Evolutionary conservation across 257 asterid genomes (phyloP), one percentile per base, ranked within the genome.

Genomic region (Fraxinus excelsior): DNA sequence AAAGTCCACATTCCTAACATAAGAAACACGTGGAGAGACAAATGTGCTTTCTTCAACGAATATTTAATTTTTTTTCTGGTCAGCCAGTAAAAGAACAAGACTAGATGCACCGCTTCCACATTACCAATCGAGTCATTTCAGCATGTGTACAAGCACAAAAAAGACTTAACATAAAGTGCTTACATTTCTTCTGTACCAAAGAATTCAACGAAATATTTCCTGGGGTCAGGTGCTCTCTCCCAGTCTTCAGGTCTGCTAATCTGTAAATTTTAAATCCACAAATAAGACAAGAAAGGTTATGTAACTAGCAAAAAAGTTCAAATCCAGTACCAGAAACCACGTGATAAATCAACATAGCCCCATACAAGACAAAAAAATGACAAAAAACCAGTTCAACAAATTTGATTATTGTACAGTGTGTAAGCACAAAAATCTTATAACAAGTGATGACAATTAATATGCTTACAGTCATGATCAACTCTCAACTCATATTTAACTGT

Each of bases 121-220:
- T 56, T 56, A n/a, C 13, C 71, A 75, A 75, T 34, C 73, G 75
- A 79, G 42, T 23, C 29, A 71, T 37, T 69, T 64, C 28, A 67
- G 62, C 80, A 70, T 74, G 62, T 40, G 46, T 66, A 74, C 76
- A 67, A 58, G 74, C 67, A 77, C 68, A 51, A 12, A 68, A 25
- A 7, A 51, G 60, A 19, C 34, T 23, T 29, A 56, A n/a, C 65
- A 53, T 75, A 69, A 79, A 56, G 69, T 76, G 77, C 98, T 91
- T 89, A 91, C 98, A 93, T 91, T 81, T 93, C 98, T 81, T 69
- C 53, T 81, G 98, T 93, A 70, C 98, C 98, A 83, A 78, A 93
- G 89, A 93, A 91, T 74, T 91, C 90, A 72, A 93, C 98, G 64
- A 93, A 93, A 82, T 85, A 86, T 79, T 93, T 91, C 82, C 80